Conservation (phyloP, 306 rosid genomes). For the Urtica urens region DNA sequence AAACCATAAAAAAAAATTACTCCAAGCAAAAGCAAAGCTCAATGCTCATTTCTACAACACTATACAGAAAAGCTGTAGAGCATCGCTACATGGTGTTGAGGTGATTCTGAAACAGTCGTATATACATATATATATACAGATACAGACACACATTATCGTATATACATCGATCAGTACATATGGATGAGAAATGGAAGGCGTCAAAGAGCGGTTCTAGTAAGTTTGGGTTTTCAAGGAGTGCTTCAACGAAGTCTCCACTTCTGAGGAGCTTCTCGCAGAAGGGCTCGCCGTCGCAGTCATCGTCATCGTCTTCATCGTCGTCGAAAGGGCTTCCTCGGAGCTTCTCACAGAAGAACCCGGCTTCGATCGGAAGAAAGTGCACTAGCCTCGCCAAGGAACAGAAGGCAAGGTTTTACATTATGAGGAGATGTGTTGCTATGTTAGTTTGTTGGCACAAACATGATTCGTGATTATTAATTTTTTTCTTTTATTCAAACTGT, state of each 20-base stretch:
- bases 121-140: neutral
- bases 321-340: constrained; percentile 45
- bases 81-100: neutral
- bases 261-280: constrained; percentile 57
- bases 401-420: constrained; percentile 88
- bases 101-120: no score
- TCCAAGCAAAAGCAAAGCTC: neutral
- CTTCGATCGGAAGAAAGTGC: constrained; percentile 61
- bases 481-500: neutral
- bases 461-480: constrained; percentile 45
- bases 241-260: constrained; percentile 56
- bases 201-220: constrained; percentile 40
- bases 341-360: constrained; percentile 49
- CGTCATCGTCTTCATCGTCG: constrained; percentile 13
- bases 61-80: neutral
- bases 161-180: constrained; percentile 8
- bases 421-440: constrained; percentile 91
- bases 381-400: constrained; percentile 78
- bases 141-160: neutral
- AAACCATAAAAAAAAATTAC: neutral
- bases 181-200: constrained; percentile 84
- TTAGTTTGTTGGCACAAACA: constrained; percentile 97
- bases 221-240: constrained; percentile 53
- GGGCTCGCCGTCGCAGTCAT: constrained; percentile 19
- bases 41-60: neutral